Evolutionary conservation across 441 rosid species (phyloP), one percentile per base, ranked within the genome.

Genomic region (Heliophila coronopifolia): DNA sequence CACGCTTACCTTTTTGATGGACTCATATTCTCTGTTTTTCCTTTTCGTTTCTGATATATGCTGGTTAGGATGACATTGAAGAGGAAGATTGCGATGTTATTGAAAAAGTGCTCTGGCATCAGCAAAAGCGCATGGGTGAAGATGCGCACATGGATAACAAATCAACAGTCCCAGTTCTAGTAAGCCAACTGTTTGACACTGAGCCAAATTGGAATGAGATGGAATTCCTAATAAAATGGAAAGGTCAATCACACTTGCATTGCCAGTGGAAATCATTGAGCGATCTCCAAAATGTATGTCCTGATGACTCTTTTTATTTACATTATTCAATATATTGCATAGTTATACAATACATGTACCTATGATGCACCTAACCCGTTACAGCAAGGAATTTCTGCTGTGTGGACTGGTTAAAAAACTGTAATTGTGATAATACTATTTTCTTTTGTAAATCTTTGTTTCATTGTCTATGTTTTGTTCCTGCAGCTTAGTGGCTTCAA

Each of bases 81-180:
- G 99, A 84, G 69, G 97, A 86, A 69, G 99, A 89, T 73, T 80
- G 87, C 30, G 99, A 93, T 57, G 73, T 73, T 58, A 86, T 93
- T 66, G 99, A 93, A 71, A 84, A 79, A 70, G 96, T 93, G 59
- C 75, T 93, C 24, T 93, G 99, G 99, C 97, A 93, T 76, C 99
- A 89, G 72, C 91, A 83, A 23, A 93, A 61, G 70, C 87, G 96
- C 65, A 74, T 57, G 69, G 80, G 91, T 65, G 96, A 86, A 70
- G 93, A 78, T 46, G 86, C 83, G 56, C 48, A 41, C 27, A 73
- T 65, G 60, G 76, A 73, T 58, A 77, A 70, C 63, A 77, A 74
- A 68, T 76, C 86, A 39, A 61, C 73, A 9, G 91, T 79, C 54
- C 99, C 99, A 65, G 76, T 76, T 63, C 64, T 89, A 32, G 50